Percentiles rank a stretch among this genome's conserved stretches.
These are phyloP conservation scores for Fomitopsis pulvina DNA, from an alignment of 768 basidiomycete species.

Conservation along the genomic window DNA sequence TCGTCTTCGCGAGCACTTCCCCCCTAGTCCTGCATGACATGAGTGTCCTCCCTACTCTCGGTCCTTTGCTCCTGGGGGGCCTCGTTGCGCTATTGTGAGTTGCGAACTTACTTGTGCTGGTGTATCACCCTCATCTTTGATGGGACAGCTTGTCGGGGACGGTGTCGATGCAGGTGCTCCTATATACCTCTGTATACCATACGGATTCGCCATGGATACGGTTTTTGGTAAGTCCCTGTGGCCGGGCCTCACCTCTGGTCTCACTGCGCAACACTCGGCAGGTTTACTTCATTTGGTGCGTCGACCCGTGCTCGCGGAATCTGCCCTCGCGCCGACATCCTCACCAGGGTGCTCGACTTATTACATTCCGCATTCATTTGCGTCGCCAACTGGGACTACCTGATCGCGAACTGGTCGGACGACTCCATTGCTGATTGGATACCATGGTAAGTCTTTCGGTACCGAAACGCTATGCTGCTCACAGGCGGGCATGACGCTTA, in stretches of 20 bases:
- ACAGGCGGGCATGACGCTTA: neutral
- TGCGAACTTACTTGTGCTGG: neutral
- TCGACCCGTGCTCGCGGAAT: too few species aligned
- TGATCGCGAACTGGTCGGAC: conserved; percentile 19
- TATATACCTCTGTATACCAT: conserved; percentile 12
- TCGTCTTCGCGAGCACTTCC: neutral
- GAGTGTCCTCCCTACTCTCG: conserved; percentile 3
- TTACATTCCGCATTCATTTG: conserved; percentile 21
- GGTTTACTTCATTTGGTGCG: conserved; percentile 13
- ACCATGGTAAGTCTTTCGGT: conserved; percentile 16
- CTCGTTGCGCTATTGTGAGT: conserved; percentile 15
- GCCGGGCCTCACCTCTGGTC: neutral
- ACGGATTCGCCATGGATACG: conserved; percentile 8
- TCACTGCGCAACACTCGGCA: too few species aligned
- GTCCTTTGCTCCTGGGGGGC: conserved; percentile 16
- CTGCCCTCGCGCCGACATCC: neutral
- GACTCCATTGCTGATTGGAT: conserved; percentile 16
- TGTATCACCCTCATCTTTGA: neutral
- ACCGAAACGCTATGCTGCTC: neutral
- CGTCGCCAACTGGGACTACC: conserved; percentile 19
- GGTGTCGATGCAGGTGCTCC: conserved; percentile 14
- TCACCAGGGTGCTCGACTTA: conserved; percentile 18
- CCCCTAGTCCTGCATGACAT: neutral
- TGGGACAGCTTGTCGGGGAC: conserved; percentile 13
- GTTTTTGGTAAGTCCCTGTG: conserved; percentile 7